Base-by-base conservation (phyloP, 352 stramenopile genomes). In the Pythium aphanidermatum region DNA sequence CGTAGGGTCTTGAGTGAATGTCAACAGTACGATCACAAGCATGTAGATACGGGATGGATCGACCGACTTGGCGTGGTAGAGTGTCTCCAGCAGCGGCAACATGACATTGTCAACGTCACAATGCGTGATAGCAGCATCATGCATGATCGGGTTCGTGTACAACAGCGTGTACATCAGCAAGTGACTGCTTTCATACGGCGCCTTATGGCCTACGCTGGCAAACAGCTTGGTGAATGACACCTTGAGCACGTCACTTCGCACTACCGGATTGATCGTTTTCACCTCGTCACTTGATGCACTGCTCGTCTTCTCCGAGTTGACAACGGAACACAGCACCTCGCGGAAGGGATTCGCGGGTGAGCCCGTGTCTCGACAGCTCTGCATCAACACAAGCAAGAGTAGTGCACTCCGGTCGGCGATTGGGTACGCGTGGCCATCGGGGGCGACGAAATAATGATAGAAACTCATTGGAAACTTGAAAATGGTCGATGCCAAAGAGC, bases 111-210 rank as follows among this genome's bases (percentile, higher is more conserved):
- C 65, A 19, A 80, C 67, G 20, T 83, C 69, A 11, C 39, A 65
- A 19, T 73, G 55, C 29, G 54, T 51, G 12, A 86, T 57, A 1
- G 73, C 63, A 11, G 67, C 60, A 13, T 72, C 71, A 20, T 72
- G 55, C 39, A 85, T 68, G 60, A 71, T 71, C 16, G 65, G 34
- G 33, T 84, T 84, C 9, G 70, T 71, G 55, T 84, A 86, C 36
- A 90, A 29, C 2, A 88, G 40, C 24, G 78, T 81, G 56, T 92
- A 92, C 19, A 92, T 38, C 46, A 92, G 60, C 31, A 87, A 48
- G 49, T 85, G 74, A 13, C 70, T 82, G 2, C 70, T 58, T 45
- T 92, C 80, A 47, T 75, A 87, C 14, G 71, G 60, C 12, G 69
- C 70, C 9, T 74, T 76, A 28, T 60, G 60, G 0, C 77, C 77